Conservation (phyloP, 2,329 filamentous ascomycete genomes). For the Claviceps monticola region DNA sequence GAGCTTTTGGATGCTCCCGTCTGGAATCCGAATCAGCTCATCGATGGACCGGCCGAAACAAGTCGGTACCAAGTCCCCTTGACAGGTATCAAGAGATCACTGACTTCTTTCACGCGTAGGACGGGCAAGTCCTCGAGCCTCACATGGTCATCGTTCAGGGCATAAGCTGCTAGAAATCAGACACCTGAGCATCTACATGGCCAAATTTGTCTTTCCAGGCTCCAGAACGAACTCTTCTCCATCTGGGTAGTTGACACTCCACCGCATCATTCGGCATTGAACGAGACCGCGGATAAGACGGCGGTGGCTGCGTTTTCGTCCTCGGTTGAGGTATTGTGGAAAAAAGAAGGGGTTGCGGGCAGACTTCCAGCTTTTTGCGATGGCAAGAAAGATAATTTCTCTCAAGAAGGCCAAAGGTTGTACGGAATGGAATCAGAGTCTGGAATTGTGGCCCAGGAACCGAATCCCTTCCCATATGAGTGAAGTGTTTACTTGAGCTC, state of each 20-base stretch:
- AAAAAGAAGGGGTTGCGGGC: slow-evolving; percentile 64
- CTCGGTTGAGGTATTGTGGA: slow-evolving; percentile 49
- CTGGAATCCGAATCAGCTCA: slow-evolving; percentile 75
- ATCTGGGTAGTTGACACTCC: slow-evolving; percentile 13
- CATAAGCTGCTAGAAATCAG: slow-evolving; percentile 46
- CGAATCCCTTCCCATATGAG: slow-evolving; percentile 22
- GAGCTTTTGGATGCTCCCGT: slow-evolving; percentile 55
- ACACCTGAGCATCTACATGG: slow-evolving; percentile 58
- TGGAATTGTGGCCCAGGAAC: slow-evolving; percentile 32
- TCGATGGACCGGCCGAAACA: slow-evolving; percentile 78
- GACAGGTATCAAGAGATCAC: slow-evolving; percentile 84
- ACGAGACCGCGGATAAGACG: slow-evolving; percentile 52
- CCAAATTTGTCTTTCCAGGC: slow-evolving; percentile 69
- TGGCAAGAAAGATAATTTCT: slow-evolving; percentile 56
- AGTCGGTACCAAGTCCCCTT: slow-evolving; percentile 66
- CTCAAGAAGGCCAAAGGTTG: slow-evolving; percentile 56
- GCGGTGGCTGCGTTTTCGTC: slow-evolving; percentile 18
- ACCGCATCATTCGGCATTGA: slow-evolving; percentile 29
- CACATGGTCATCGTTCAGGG: slow-evolving; percentile 56
- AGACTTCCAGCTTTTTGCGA: slow-evolving; percentile 85
- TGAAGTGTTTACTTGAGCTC: slow-evolving; percentile 22
- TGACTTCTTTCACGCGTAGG: slow-evolving; percentile 65
- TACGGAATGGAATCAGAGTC: slow-evolving; percentile 53
- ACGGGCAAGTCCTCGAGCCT: slow-evolving; percentile 77
- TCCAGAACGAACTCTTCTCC: slow-evolving; percentile 49